Evolutionary conservation across 768 basidiomycete species (phyloP).

Genomic region (Agaricus sinodeliciosus): DNA sequence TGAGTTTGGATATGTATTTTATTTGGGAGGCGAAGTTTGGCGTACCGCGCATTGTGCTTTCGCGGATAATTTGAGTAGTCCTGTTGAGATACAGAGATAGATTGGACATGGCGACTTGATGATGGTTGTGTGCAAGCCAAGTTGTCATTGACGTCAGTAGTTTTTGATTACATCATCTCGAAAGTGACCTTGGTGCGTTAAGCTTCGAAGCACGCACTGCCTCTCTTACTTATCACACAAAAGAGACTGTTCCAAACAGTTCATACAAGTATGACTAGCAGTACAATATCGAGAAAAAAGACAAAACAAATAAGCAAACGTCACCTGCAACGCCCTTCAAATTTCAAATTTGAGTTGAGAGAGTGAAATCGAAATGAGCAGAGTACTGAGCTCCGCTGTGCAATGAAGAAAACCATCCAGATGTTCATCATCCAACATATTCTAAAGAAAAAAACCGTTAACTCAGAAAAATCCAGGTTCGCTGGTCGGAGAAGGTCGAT

Average conservation of each 20-base stretch:
- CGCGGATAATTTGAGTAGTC: constrained; percentile 29
- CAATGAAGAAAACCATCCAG: not conserved
- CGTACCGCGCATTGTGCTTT: constrained; percentile 29
- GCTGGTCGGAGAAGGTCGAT: not conserved
- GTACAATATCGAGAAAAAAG: too few species aligned
- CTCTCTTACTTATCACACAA: too few species aligned
- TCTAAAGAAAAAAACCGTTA: not conserved
- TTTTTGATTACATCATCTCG: constrained; percentile 6
- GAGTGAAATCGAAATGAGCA: too few species aligned
- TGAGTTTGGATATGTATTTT: not conserved
- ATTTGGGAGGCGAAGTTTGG: not conserved
- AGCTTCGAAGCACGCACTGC: too few species aligned
- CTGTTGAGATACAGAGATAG: constrained; percentile 32
- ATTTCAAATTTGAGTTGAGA: too few species aligned
- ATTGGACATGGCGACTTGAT: constrained; percentile 24
- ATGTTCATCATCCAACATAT: not conserved
- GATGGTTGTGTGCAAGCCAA: constrained; percentile 6
- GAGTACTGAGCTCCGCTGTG: not conserved
- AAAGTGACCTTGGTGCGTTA: too few species aligned
- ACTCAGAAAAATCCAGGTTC: constrained; percentile 1
- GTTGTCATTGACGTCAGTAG: constrained; percentile 13
- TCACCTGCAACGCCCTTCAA: too few species aligned
- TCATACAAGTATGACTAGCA: too few species aligned
- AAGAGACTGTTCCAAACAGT: too few species aligned
- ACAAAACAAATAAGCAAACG: too few species aligned